Conservation (phyloP, 768 basidiomycete species). For the Cystobasidium ongulense region DNA sequence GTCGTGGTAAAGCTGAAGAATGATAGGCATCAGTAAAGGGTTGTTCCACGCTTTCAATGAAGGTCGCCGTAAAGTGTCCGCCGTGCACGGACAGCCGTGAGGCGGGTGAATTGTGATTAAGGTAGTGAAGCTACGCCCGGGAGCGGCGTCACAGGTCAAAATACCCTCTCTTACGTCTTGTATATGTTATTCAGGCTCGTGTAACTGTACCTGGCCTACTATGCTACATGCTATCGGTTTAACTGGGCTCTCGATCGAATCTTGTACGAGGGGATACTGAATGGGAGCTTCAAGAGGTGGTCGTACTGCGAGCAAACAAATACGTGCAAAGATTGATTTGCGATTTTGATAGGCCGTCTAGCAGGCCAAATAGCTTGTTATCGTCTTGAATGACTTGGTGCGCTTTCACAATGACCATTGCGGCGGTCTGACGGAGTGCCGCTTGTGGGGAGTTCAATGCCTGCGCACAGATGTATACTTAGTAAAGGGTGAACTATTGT, state of each 20-base stretch:
- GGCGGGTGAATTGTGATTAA: no score
- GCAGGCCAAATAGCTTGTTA: slow-evolving; percentile 31
- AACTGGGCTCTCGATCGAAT: neutral
- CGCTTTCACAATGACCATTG: slow-evolving; percentile 33
- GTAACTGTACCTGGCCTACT: no score
- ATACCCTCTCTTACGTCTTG: no score
- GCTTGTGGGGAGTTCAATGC: slow-evolving; percentile 32
- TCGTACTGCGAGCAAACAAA: neutral
- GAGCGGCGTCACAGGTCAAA: no score
- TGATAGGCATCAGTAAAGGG: no score
- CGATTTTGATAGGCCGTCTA: slow-evolving; percentile 32
- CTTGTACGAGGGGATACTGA: neutral
- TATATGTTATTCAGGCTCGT: no score
- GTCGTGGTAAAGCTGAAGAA: no score
- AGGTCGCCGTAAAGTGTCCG: no score
- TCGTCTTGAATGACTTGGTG: slow-evolving; percentile 35
- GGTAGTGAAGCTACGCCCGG: no score
- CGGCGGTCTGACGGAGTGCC: slow-evolving; percentile 33
- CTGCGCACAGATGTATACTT: slow-evolving; percentile 1
- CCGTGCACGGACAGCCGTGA: no score
- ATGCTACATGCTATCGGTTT: neutral
- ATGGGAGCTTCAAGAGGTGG: neutral
- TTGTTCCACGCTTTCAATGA: no score
- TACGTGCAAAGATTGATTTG: slow-evolving; percentile 34
- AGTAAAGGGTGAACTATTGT: neutral